A percentile compares a stretch with the other conserved stretches of the same genome.
Evolutionary conservation across 1,139 yeast species (phyloP).

Genomic region (Pichia sp.): DNA sequence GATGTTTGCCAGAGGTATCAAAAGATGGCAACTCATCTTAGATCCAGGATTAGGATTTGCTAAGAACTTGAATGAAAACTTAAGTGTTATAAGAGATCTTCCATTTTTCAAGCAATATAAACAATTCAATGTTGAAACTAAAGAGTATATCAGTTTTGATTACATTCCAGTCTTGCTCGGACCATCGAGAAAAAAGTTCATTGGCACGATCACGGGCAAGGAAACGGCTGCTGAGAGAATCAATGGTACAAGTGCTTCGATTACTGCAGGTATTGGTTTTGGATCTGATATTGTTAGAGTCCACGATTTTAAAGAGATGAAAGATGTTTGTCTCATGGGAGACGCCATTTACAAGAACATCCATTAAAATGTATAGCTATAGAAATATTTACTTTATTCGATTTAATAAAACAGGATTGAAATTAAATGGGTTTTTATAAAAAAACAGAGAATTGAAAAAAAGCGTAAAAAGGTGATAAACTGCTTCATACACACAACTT

Average conservation of each 20-base stretch:
- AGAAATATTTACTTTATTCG: not conserved
- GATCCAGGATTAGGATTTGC: conserved; percentile 99
- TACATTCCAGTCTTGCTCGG: conserved; percentile 75
- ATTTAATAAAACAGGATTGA: not conserved
- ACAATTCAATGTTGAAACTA: conserved; percentile 21
- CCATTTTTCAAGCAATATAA: conserved; percentile 52
- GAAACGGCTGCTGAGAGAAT: conserved; percentile 57
- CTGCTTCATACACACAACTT: conserved; percentile 12
- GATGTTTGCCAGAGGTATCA: conserved; percentile 65
- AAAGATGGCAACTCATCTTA: conserved; percentile 85
- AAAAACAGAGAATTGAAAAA: conserved; percentile 13
- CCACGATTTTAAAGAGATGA: conserved; percentile 74
- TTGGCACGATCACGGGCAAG: conserved; percentile 65
- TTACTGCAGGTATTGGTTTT: conserved; percentile 71
- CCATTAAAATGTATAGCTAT: conserved; percentile 2
- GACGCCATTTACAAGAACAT: conserved; percentile 66
- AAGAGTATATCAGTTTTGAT: conserved; percentile 41
- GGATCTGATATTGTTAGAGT: conserved; percentile 84
- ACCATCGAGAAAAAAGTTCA: conserved; percentile 83
- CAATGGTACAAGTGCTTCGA: conserved; percentile 74
- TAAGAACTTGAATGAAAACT: conserved; percentile 65
- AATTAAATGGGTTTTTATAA: conserved; percentile 8
- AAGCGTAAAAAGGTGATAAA: conserved; percentile 12
- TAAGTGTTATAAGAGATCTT: conserved; percentile 59
- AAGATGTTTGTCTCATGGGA: conserved; percentile 63